These are phyloP conservation scores for Escovopsis sp. DNA, from an alignment of 2,329 filamentous ascomycete species.

Conservation along the genomic window DNA sequence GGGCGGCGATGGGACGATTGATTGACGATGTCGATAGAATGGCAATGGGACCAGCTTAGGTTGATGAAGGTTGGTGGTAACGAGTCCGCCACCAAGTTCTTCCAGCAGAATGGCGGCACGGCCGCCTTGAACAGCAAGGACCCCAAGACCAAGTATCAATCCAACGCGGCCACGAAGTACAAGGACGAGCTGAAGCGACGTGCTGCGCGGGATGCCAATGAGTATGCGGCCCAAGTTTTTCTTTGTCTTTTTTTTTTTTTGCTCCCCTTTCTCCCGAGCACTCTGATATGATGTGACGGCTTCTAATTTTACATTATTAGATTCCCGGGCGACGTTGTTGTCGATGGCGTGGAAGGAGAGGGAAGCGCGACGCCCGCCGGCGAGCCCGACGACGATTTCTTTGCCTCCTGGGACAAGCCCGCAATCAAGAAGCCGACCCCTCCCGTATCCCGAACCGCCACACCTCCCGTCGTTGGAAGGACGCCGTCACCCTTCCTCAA, in stretches of 20 bases:
- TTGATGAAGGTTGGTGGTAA: slow-evolving; percentile 98
- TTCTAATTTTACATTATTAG: slow-evolving; percentile 30
- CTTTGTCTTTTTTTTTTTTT: no score
- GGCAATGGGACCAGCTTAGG: slow-evolving; percentile 98
- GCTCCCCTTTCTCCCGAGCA: no score
- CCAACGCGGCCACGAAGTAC: slow-evolving; percentile 85
- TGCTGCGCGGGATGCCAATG: slow-evolving; percentile 66
- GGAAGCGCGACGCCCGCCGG: slow-evolving; percentile 63
- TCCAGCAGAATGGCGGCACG: slow-evolving; percentile 89
- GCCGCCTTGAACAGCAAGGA: slow-evolving; percentile 94
- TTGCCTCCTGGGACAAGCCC: slow-evolving; percentile 97
- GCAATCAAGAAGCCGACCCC: slow-evolving; percentile 93
- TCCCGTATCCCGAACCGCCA: slow-evolving; percentile 76
- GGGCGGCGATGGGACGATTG: no score
- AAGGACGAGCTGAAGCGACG: slow-evolving; percentile 90
- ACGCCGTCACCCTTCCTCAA: slow-evolving; percentile 85
- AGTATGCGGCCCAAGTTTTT: slow-evolving; percentile 41
- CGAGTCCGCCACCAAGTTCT: slow-evolving; percentile 95
- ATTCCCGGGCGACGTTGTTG: slow-evolving; percentile 70
- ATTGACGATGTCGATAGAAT: slow-evolving; percentile 38
- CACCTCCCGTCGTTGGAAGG: slow-evolving; percentile 66
- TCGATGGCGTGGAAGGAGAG: slow-evolving; percentile 57
- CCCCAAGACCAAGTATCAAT: slow-evolving; percentile 91
- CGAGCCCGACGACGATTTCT: slow-evolving; percentile 90
- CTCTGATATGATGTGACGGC: neutral